Conservation (phyloP, 139 green algal species). For the Chlamydomonas incerta region DNA sequence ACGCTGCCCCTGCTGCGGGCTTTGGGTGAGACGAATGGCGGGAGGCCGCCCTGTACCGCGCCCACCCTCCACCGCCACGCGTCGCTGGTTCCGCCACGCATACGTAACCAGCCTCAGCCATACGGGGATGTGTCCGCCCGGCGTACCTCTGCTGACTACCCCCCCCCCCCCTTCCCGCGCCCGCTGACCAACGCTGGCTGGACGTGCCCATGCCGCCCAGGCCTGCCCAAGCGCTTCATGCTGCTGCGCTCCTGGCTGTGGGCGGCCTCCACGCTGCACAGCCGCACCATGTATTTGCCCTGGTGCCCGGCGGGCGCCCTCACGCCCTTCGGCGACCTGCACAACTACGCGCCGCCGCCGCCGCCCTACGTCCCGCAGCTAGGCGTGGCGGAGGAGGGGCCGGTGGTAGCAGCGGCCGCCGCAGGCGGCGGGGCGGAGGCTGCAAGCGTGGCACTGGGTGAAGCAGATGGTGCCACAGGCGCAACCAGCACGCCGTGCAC, state of each 20-base stretch:
- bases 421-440: background rate
- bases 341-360: slow-evolving; percentile 87
- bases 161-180: no score
- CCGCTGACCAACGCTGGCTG: no score
- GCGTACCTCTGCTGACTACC: no score
- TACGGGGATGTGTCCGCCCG: no score
- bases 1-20: slow-evolving; percentile 50
- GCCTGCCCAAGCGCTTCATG: slow-evolving; percentile 62
- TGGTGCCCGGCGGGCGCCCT: slow-evolving; percentile 80
- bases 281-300: slow-evolving; percentile 76
- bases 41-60: background rate
- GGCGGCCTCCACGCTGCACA: slow-evolving; percentile 76
- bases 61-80: no score
- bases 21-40: slow-evolving; percentile 33
- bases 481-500: no score
- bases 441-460: background rate
- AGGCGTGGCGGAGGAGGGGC: background rate
- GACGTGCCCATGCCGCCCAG: slow-evolving; percentile 23
- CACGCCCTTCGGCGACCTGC: slow-evolving; percentile 87
- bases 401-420: background rate
- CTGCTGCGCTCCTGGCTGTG: slow-evolving; percentile 72
- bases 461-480: no score
- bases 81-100: no score
- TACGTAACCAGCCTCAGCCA: no score
- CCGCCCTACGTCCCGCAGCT: slow-evolving; percentile 63